Percentiles rank a stretch among this genome's conserved stretches.
These are phyloP conservation scores for Cajanus cajan DNA, from an alignment of 306 rosid genomes.

Conservation along the genomic window DNA sequence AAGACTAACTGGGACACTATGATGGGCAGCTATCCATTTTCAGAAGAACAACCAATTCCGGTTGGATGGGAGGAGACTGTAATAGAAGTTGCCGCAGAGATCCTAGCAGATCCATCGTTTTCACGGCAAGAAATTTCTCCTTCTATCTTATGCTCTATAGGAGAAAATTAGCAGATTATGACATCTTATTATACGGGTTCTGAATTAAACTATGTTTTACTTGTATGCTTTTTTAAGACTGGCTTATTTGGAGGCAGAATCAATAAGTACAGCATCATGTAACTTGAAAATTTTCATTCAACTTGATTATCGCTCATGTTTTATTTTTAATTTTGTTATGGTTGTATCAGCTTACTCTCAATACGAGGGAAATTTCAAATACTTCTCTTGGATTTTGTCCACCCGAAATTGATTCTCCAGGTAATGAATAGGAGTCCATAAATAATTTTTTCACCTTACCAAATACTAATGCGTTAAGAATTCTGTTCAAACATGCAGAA, in stretches of 20 bases:
- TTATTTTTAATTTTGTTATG: neutral
- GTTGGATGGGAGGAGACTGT: slow-evolving; percentile 80
- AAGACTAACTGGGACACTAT: slow-evolving; percentile 31
- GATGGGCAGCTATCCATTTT: slow-evolving; percentile 76
- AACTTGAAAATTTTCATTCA: neutral
- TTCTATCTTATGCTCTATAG: neutral
- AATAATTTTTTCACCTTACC: slow-evolving; percentile 6
- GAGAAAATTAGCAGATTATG: neutral
- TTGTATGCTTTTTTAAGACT: neutral
- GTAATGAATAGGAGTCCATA: slow-evolving; percentile 34
- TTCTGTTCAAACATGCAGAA: slow-evolving; percentile 57
- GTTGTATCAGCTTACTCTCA: slow-evolving; percentile 50
- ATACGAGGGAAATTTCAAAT: slow-evolving; percentile 71
- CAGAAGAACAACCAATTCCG: slow-evolving; percentile 79
- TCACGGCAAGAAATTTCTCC: slow-evolving; percentile 46
- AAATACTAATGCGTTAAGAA: slow-evolving; percentile 3
- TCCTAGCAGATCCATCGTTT: slow-evolving; percentile 69
- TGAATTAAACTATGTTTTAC: neutral
- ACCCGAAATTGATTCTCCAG: slow-evolving; percentile 81
- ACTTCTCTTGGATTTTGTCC: slow-evolving; percentile 76
- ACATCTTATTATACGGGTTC: neutral
- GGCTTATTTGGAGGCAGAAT: slow-evolving; percentile 4
- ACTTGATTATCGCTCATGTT: neutral
- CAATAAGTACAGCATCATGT: neutral
- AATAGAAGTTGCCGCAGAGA: slow-evolving; percentile 67